Percentiles rank a stretch among this genome's conserved stretches.
Conservation (phyloP, 352 stramenopile species). For the Globisporangium lucens region DNA sequence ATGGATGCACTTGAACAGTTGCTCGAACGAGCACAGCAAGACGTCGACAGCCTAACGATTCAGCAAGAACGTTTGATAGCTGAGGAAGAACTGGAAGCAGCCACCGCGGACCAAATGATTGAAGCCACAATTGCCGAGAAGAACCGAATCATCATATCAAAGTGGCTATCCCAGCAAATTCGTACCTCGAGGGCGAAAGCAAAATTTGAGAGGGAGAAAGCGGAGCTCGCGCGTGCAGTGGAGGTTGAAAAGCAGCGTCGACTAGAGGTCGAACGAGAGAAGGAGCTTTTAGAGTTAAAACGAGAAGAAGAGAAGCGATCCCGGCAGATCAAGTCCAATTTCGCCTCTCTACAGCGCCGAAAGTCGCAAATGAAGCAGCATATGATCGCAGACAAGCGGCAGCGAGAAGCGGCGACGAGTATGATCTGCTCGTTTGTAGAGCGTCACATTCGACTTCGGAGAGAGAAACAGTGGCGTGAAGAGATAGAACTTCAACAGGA, state of each 20-base stretch:
- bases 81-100: conserved; percentile 25
- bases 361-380: conserved; percentile 15
- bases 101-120: conserved; percentile 1
- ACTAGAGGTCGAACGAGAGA: conserved; percentile 12
- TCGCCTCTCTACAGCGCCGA: conserved; percentile 14
- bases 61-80: conserved; percentile 20
- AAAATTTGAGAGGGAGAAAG: background rate
- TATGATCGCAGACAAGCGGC: conserved; percentile 17
- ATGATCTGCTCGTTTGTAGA: conserved; percentile 22
- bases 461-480: conserved; percentile 18
- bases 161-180: conserved; percentile 36
- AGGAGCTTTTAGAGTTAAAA: background rate
- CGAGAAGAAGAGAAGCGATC: conserved; percentile 13
- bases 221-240: background rate
- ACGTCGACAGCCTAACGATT: conserved; percentile 17
- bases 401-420: conserved; percentile 9
- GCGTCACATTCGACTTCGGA: conserved; percentile 17
- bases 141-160: conserved; percentile 27
- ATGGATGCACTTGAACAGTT: conserved; percentile 16
- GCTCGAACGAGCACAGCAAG: conserved; percentile 24
- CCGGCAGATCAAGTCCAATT: conserved; percentile 10
- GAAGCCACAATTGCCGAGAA: conserved; percentile 21
- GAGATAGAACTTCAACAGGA: conserved; percentile 23
- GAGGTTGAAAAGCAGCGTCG: conserved; percentile 1
- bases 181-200: background rate